Evolutionary conservation across 164 flowering plant species (phyloP), one percentile per base, ranked within the genome.

Genomic region (Umbilicus rupestris): DNA sequence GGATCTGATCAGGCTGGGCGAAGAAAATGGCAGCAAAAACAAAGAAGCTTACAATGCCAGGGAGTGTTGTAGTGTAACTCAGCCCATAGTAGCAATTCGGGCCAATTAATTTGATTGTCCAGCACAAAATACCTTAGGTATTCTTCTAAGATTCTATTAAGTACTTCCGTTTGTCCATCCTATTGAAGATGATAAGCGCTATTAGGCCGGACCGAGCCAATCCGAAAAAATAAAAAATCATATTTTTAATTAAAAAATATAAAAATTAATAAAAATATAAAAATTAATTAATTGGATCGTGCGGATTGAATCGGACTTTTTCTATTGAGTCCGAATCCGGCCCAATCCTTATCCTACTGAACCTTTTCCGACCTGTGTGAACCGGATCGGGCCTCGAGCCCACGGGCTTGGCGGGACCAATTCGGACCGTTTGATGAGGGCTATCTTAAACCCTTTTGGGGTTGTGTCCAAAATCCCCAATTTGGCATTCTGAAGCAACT

Each of bases 371-470:
- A n/a, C n/a, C n/a, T n/a, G n/a, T n/a, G n/a, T n/a, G n/a, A n/a
- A n/a, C n/a, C n/a, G n/a, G n/a, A n/a, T n/a, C n/a, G n/a, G n/a
- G n/a, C n/a, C n/a, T n/a, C n/a, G n/a, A n/a, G n/a, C n/a, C n/a
- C n/a, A n/a, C n/a, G n/a, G n/a, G n/a, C n/a, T n/a, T n/a, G n/a
- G n/a, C n/a, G n/a, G n/a, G n/a, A n/a, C n/a, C n/a, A n/a, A n/a
- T n/a, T n/a, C n/a, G n/a, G n/a, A n/a, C n/a, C n/a, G n/a, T n/a
- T n/a, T n/a, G n/a, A n/a, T n/a, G n/a, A n/a, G n/a, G n/a, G n/a
- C n/a, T n/a, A n/a, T n/a, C n/a, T n/a, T n/a, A n/a, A 63, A 63
- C 66, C 66, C 66, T 22, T 60, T 26, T 19, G 24, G 24, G n/a
- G 24, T 52, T 41, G 44, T 41, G 44, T 41, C 44, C 44, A 9